Conservation (phyloP, 345 rosid species). For the Clausena lansium region DNA sequence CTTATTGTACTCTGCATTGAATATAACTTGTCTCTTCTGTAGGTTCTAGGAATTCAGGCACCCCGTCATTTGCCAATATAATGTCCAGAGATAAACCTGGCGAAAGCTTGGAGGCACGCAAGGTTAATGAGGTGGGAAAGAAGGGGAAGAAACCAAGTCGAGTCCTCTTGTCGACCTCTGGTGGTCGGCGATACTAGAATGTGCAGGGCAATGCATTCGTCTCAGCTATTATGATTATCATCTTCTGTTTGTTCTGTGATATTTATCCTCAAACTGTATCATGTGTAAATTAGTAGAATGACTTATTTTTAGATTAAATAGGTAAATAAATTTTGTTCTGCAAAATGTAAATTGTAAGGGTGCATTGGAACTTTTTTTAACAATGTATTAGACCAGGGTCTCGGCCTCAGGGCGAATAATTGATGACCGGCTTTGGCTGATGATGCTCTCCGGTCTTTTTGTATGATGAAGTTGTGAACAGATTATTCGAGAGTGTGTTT, state of each 20-base stretch:
- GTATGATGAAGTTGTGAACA: background rate
- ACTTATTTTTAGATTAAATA: background rate
- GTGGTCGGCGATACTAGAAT: slow-evolving; percentile 72
- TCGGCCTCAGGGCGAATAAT: background rate
- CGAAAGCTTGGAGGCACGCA: slow-evolving; percentile 36
- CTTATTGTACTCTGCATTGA: background rate
- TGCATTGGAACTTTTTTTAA: background rate
- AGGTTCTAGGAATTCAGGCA: slow-evolving; percentile 55
- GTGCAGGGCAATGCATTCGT: background rate
- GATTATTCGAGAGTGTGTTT: background rate
- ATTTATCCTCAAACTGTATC: background rate
- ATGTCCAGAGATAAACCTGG: slow-evolving; percentile 50
- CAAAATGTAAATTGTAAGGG: background rate
- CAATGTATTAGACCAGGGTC: background rate
- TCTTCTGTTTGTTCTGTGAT: background rate
- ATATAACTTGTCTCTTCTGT: background rate
- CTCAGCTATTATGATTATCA: background rate
- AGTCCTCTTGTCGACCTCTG: slow-evolving; percentile 80
- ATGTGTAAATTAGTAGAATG: background rate
- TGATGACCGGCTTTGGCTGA: background rate
- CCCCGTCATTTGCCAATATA: slow-evolving; percentile 74
- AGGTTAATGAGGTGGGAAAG: slow-evolving; percentile 56
- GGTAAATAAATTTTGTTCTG: background rate
- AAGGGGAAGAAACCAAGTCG: slow-evolving; percentile 74
- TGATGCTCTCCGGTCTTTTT: background rate